Base-by-base conservation (phyloP, 495 filamentous ascomycete genomes). In the Staphylotrichum tortipilum region DNA sequence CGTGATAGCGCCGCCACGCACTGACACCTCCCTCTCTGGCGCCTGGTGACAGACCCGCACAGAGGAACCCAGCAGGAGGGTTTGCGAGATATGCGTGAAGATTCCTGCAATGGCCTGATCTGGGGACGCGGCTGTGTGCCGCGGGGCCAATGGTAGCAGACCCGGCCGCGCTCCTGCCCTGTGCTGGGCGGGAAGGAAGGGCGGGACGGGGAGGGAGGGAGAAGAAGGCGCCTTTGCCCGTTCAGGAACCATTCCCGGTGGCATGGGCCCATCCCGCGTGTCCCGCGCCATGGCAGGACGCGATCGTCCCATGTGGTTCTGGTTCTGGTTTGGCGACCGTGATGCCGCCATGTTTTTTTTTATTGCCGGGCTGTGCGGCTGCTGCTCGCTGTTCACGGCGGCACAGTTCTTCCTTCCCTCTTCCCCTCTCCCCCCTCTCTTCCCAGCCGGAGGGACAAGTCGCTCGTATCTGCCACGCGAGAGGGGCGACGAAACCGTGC, bases 61-160 rank as follows among this genome's bases (percentile, higher is more conserved):
- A 30, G 50, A 53, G 42, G 47, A 61, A 57, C 61, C 61, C 61
- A 64, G 55, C 39, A 58, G 55, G 43, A 55, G 56, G 55, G 61
- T n/a, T 61, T 50, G 59, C 26, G 58, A 61, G 58, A 63, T 57
- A 52, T 58, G 57, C 56, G 60, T 52, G 41, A n/a, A n/a, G n/a
- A n/a, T n/a, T n/a, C 28, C 50, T 57, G 60, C 55, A 56, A 58
- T 64, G 29, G 56, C 61, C 58, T 63, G 60, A 63, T 61, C 53
- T 37, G 50, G 40, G 53, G 40, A 47, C 41, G 42, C 60, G 50
- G 55, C 54, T 55, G 47, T 37, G 46, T 30, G 29, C 28, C 54
- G 53, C 40, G 19, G 48, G 51, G 45, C 56, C 58, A 61, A 61
- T n/a, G n/a, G n/a, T 61, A 48, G 46, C 42, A 52, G 34, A 30